Percentiles rank a stretch among this genome's conserved stretches.
These are phyloP conservation scores for Diaporthe citri DNA, from an alignment of 2,329 filamentous ascomycete species.

Conservation along the genomic window DNA sequence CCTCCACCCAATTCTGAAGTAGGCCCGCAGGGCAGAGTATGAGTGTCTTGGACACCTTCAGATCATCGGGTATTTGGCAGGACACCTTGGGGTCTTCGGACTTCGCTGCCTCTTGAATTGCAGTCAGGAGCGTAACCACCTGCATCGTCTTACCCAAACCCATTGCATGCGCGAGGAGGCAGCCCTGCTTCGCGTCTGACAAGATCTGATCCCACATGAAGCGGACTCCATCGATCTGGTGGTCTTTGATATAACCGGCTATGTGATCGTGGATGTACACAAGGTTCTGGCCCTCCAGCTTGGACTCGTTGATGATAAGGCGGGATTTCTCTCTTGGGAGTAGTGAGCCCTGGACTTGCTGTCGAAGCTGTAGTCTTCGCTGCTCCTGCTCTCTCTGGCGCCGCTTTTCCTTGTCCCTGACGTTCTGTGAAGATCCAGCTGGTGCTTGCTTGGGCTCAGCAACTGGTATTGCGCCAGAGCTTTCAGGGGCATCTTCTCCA, in stretches of 20 bases:
- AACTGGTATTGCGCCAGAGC: constrained; percentile 47
- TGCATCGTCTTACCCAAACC: constrained; percentile 95
- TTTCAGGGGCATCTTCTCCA: constrained; percentile 37
- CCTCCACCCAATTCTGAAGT: constrained; percentile 86
- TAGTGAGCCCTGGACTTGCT: constrained; percentile 58
- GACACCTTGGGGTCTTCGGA: constrained; percentile 69
- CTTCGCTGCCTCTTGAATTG: constrained; percentile 74
- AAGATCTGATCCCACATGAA: constrained; percentile 93
- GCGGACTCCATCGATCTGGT: constrained; percentile 84
- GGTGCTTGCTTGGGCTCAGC: constrained; percentile 58
- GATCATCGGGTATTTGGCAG: constrained; percentile 75
- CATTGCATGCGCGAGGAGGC: constrained; percentile 90
- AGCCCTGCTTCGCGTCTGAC: constrained; percentile 76
- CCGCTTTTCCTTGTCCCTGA: constrained; percentile 68
- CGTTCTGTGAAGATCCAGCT: constrained; percentile 59
- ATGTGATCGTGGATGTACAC: constrained; percentile 76
- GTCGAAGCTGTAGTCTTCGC: constrained; percentile 62
- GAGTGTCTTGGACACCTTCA: constrained; percentile 74
- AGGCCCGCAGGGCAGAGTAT: constrained; percentile 82
- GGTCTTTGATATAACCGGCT: constrained; percentile 76
- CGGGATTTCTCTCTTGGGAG: constrained; percentile 59
- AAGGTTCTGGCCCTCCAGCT: constrained; percentile 69
- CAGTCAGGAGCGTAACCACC: constrained; percentile 84
- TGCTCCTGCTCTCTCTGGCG: constrained; percentile 66
- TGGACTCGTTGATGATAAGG: constrained; percentile 77